Conservation (phyloP, 495 filamentous ascomycete genomes). For the Amorphotheca resinae region DNA sequence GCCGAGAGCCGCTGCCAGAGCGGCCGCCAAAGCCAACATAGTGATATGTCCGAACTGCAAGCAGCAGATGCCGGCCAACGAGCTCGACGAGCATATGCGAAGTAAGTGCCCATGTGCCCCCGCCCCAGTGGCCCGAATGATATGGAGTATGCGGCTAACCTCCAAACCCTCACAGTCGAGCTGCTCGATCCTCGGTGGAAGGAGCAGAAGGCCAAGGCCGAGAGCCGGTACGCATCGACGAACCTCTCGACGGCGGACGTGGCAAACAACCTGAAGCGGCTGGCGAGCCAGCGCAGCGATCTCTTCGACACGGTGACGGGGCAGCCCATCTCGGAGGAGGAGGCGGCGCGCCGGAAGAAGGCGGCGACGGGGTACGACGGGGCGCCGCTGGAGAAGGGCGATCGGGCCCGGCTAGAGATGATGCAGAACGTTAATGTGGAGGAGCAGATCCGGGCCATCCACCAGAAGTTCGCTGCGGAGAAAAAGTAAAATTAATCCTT, state of each 20-base stretch:
- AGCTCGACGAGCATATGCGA: constrained; percentile 88
- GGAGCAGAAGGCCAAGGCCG: constrained; percentile 81
- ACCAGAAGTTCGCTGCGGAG: constrained; percentile 47
- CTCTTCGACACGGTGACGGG: constrained; percentile 74
- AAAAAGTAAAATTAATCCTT: constrained; percentile 9
- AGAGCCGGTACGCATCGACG: constrained; percentile 71
- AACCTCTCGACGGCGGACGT: constrained; percentile 81
- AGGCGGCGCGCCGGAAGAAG: constrained; percentile 64
- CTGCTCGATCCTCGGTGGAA: constrained; percentile 93
- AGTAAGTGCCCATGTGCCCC: constrained; percentile 34
- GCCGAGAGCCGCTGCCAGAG: constrained; percentile 64
- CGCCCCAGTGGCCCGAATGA: background rate
- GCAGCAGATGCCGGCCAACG: constrained; percentile 71
- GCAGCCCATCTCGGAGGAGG: constrained; percentile 55
- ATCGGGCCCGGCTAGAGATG: constrained; percentile 33
- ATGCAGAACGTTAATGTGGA: constrained; percentile 54
- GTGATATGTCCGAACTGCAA: constrained; percentile 90
- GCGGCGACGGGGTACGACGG: constrained; percentile 55
- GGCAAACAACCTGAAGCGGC: constrained; percentile 88
- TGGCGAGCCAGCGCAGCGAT: constrained; percentile 83
- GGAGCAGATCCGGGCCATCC: constrained; percentile 58
- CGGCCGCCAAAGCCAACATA: constrained; percentile 46
- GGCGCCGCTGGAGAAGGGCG: constrained; percentile 43
- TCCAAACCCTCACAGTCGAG: no score
- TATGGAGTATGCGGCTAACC: no score